Conservation (phyloP, 2,329 filamentous ascomycete genomes). For the Colletotrichum horii region DNA sequence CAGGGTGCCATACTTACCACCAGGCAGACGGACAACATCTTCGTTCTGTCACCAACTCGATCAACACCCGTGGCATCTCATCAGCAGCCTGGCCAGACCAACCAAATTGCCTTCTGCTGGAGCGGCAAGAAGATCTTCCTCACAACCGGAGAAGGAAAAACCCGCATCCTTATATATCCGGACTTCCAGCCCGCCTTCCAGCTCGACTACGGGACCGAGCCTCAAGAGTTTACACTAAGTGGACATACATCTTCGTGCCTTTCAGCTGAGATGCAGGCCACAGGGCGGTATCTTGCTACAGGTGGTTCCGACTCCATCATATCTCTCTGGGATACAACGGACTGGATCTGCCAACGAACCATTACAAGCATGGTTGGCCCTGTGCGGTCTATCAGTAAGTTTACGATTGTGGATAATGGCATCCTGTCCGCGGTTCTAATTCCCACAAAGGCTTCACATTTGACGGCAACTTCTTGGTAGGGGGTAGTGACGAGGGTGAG, state of each 20-base stretch:
- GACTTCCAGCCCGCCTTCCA: conserved; percentile 61
- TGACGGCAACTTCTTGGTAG: conserved; percentile 77
- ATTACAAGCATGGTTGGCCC: conserved; percentile 72
- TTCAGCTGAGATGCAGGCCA: conserved; percentile 72
- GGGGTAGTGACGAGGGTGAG: conserved; percentile 74
- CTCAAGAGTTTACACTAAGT: conserved; percentile 65
- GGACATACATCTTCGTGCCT: conserved; percentile 78
- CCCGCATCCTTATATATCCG: conserved; percentile 74
- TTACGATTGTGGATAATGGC: neutral
- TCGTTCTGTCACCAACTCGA: conserved; percentile 65
- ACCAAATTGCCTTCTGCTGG: conserved; percentile 78
- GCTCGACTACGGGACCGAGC: conserved; percentile 48
- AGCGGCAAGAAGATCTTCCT: conserved; percentile 73
- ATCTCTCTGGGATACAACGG: conserved; percentile 77
- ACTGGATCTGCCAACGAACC: conserved; percentile 78
- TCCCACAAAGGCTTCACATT: conserved; percentile 69
- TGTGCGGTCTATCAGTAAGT: conserved; percentile 70
- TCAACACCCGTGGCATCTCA: conserved; percentile 61
- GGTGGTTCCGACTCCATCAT: conserved; percentile 79
- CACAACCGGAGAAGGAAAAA: conserved; percentile 73
- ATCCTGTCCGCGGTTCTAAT: neutral
- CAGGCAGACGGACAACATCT: conserved; percentile 64
- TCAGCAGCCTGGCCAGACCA: conserved; percentile 69
- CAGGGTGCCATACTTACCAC: neutral
- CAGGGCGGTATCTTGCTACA: conserved; percentile 73